Evolutionary conservation across 2,329 filamentous ascomycete species (phyloP).

Genomic region (Alternaria panax): DNA sequence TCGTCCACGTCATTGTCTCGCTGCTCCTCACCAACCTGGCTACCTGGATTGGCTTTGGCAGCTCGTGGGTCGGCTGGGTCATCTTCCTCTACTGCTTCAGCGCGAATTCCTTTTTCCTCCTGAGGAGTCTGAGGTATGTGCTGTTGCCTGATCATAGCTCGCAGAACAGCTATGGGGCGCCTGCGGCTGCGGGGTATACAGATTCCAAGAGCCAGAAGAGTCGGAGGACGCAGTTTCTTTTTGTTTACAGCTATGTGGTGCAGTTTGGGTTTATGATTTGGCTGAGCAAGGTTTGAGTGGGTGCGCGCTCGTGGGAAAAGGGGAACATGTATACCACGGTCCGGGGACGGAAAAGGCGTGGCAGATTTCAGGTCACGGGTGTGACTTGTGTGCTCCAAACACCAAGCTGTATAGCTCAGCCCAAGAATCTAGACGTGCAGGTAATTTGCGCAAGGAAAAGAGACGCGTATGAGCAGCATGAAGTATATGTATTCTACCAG

Average conservation of each 20-base stretch:
- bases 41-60: slow-evolving; percentile 75
- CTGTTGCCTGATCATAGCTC: slow-evolving; percentile 74
- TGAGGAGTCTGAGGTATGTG: slow-evolving; percentile 95
- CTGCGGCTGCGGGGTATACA: slow-evolving; percentile 64
- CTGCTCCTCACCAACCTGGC: slow-evolving; percentile 74
- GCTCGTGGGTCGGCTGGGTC: slow-evolving; percentile 86
- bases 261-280: slow-evolving; percentile 96
- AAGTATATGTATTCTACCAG: not conserved
- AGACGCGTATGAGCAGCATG: not conserved
- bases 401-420: not conserved
- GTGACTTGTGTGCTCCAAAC: not conserved
- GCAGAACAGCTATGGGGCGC: slow-evolving; percentile 37
- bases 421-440: not conserved
- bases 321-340: not conserved
- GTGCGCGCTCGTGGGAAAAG: too few relatives aligned
- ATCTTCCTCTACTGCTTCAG: slow-evolving; percentile 91
- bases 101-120: slow-evolving; percentile 93
- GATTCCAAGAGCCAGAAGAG: slow-evolving; percentile 76
- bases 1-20: slow-evolving; percentile 93
- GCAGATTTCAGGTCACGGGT: not conserved
- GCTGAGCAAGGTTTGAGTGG: slow-evolving; percentile 55
- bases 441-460: not conserved
- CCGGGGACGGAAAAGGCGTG: not conserved
- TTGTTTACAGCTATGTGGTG: slow-evolving; percentile 80
- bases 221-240: slow-evolving; percentile 45